phyloP scores from a whole-genome alignment of 768 basidiomycete species.

The Mycena metata region DNA sequence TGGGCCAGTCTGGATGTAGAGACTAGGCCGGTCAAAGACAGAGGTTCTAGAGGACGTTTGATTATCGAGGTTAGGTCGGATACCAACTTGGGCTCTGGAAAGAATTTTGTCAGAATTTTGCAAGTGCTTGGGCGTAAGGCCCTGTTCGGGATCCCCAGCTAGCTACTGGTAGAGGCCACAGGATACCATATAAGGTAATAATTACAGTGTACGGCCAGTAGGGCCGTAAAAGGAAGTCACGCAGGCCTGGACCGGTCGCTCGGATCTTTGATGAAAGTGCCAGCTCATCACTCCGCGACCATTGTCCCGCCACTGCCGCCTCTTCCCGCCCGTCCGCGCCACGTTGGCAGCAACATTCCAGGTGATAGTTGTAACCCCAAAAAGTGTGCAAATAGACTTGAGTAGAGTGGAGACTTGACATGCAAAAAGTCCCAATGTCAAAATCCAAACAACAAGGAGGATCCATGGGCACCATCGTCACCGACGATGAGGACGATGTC shows the following conservation, averaged over 20 bases:
- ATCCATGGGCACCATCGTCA: neutral
- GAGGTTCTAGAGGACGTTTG: too few species aligned
- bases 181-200: neutral
- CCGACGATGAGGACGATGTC: neutral
- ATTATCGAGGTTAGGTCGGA: too few species aligned
- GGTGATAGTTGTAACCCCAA: neutral
- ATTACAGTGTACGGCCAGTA: too few species aligned
- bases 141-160: constrained; percentile 1
- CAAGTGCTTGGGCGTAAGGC: too few species aligned
- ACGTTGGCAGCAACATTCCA: neutral
- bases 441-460: neutral
- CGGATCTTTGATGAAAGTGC: neutral
- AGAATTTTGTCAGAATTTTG: too few species aligned
- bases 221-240: constrained; percentile 3
- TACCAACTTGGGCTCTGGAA: too few species aligned
- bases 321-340: neutral
- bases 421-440: constrained; percentile 2
- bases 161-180: neutral
- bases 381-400: neutral
- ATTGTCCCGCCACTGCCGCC: neutral
- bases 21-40: too few species aligned
- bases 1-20: too few species aligned
- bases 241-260: neutral
- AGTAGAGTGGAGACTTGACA: neutral
- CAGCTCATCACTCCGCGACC: neutral